Evolutionary conservation across 306 rosid species (phyloP).

Genomic region (Castanospermum australe): DNA sequence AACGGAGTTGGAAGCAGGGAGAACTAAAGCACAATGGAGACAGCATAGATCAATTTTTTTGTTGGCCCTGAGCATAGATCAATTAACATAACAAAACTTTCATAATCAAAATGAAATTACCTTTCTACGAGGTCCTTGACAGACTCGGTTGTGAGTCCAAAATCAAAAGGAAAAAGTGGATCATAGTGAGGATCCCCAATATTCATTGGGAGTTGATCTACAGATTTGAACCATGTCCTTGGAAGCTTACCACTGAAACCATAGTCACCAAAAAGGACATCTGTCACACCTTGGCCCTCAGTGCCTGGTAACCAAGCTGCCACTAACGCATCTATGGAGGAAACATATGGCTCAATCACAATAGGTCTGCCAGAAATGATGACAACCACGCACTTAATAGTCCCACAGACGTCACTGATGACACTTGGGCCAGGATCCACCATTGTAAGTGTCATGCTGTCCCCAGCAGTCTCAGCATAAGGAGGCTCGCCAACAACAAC

Average conservation of each 20-base stretch:
- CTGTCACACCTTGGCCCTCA: slow-evolving; percentile 89
- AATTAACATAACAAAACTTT: neutral
- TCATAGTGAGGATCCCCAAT: slow-evolving; percentile 85
- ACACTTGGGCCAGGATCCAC: slow-evolving; percentile 66
- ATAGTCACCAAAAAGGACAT: slow-evolving; percentile 80
- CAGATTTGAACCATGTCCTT: slow-evolving; percentile 87
- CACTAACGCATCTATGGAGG: slow-evolving; percentile 64
- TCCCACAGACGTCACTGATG: slow-evolving; percentile 70
- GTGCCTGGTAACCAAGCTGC: slow-evolving; percentile 97
- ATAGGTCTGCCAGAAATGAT: slow-evolving; percentile 83
- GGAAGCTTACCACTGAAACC: slow-evolving; percentile 90
- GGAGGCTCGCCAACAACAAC: slow-evolving; percentile 85
- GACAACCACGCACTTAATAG: slow-evolving; percentile 67
- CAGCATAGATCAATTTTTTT: neutral
- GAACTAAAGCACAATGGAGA: neutral
- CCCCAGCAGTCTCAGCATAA: slow-evolving; percentile 79
- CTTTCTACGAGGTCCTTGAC: slow-evolving; percentile 63
- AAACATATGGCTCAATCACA: slow-evolving; percentile 76
- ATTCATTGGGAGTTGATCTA: slow-evolving; percentile 94
- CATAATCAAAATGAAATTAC: slow-evolving; percentile 38
- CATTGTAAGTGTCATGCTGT: slow-evolving; percentile 69
- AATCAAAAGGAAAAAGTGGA: slow-evolving; percentile 87
- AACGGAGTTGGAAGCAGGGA: neutral
- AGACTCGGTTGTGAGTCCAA: slow-evolving; percentile 70
- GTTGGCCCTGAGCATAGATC: neutral